A percentile compares a stretch with the other conserved stretches of the same genome.
Evolutionary conservation across 345 rosid genomes (phyloP).

Genomic region (Eucalyptus paniculata): DNA sequence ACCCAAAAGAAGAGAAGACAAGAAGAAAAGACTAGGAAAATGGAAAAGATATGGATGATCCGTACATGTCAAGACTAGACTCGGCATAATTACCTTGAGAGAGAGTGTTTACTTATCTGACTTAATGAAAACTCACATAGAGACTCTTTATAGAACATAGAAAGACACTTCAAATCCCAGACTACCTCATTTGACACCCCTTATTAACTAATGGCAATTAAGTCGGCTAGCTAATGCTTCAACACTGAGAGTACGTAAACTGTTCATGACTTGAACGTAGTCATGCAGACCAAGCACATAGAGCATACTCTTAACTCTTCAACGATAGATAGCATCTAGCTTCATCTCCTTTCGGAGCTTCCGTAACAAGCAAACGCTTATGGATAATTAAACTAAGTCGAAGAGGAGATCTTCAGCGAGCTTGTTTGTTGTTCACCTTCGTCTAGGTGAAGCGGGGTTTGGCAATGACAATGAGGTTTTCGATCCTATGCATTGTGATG

Average conservation of each 20-base stretch:
- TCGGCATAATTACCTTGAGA: not conserved
- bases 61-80: not conserved
- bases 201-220: not conserved
- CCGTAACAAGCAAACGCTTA: not conserved
- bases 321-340: not conserved
- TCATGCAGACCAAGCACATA: not conserved
- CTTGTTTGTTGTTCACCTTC: not conserved
- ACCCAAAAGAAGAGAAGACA: not conserved
- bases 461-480: conserved; percentile 5
- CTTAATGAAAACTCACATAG: too few species aligned
- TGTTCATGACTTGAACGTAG: not conserved
- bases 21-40: not conserved
- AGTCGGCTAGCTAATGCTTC: not conserved
- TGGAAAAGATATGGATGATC: too few species aligned
- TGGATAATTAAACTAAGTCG: not conserved
- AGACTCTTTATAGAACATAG: too few species aligned
- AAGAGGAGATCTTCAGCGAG: not conserved
- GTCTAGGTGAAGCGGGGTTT: conserved; percentile 4
- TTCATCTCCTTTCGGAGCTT: not conserved
- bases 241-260: not conserved
- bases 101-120: too few species aligned
- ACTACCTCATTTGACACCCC: too few species aligned
- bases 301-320: not conserved
- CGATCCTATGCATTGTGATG: conserved; percentile 10
- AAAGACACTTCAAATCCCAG: not conserved